Percentiles rank a stretch among this genome's conserved stretches.
Conservation (phyloP, 177 flowering plant genomes). For the Vitis hybrid region DNA sequence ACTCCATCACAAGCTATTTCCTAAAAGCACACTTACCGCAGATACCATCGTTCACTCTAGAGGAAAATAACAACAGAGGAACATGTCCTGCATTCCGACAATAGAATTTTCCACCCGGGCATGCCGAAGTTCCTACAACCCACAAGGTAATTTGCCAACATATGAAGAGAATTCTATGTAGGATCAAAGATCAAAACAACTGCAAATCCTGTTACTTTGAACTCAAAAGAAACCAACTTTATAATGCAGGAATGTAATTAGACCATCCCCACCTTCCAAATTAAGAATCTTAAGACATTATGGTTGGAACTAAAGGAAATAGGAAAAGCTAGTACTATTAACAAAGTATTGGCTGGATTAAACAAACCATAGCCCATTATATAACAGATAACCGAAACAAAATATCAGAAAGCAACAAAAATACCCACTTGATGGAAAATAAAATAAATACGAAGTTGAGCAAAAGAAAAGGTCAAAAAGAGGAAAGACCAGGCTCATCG, state of each 20-base stretch:
- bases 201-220: too few species aligned
- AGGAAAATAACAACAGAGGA: slow-evolving; percentile 63
- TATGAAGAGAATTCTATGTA: not conserved
- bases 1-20: not conserved
- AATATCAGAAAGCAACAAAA: not conserved
- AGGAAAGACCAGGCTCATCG: slow-evolving; percentile 79
- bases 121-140: slow-evolving; percentile 89
- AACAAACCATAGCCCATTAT: not conserved
- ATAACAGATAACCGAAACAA: not conserved
- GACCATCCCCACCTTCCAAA: too few species aligned
- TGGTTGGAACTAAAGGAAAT: too few species aligned
- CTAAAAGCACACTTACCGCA: slow-evolving; percentile 59
- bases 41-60: slow-evolving; percentile 90
- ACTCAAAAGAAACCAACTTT: too few species aligned
- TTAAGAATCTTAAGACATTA: too few species aligned
- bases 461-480: not conserved
- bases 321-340: too few species aligned
- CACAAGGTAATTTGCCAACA: slow-evolving; percentile 5
- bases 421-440: not conserved
- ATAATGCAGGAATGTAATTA: too few species aligned
- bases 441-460: not conserved
- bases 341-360: not conserved
- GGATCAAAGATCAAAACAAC: not conserved
- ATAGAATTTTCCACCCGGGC: slow-evolving; percentile 78
- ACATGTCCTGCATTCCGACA: slow-evolving; percentile 79